Evolutionary conservation across 208 protist species (phyloP), one percentile per base, ranked within the genome.

Genomic region (Trypanosoma vivax): DNA sequence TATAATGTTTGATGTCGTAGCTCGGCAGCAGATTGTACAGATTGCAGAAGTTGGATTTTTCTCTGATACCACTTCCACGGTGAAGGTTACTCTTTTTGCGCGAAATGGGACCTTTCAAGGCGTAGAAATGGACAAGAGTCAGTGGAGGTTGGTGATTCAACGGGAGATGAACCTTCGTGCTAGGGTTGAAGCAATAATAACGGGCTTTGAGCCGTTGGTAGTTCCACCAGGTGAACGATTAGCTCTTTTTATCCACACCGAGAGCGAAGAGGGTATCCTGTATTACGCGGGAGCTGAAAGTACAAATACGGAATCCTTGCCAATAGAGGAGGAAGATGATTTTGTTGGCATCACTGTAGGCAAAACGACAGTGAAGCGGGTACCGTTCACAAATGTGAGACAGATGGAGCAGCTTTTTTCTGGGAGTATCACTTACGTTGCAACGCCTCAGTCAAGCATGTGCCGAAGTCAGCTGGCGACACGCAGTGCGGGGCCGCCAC

Each of bases 1-100:
- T 9, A 91, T 95, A 55, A 92, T 95, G 84, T 95, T 95, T 46
- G 80, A 95, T 60, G 63, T 95, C 1, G 66, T 95, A 11, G 76
- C 88, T 3, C 84, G 91, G 56, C 65, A 65, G 40, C 69, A 69
- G 14, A 76, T 68, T 9, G 45, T 92, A 14, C 60, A 74, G n/a
- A 69, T 95, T 28, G 84, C 72, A 13, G 73, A 75, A 49, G 11
- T 95, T 0, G 70, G 67, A 35, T 94, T 94, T 71, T 59, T 90
- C 34, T 76, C 83, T n/a, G 83, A 90, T 56, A 79, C 77, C 6
- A 88, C 72, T 52, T 58, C 70, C 2, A 65, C 65, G 2, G 70
- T 79, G 11, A 64, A 56, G 23, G 88, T 92, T 18, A 67, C 70
- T 7, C 50, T 95, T 39, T 95, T 81, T 70, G 43, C 67, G 11